These are phyloP conservation scores for Globisporangium rhizosaccharum DNA, from an alignment of 352 stramenopile species.

Conservation along the genomic window DNA sequence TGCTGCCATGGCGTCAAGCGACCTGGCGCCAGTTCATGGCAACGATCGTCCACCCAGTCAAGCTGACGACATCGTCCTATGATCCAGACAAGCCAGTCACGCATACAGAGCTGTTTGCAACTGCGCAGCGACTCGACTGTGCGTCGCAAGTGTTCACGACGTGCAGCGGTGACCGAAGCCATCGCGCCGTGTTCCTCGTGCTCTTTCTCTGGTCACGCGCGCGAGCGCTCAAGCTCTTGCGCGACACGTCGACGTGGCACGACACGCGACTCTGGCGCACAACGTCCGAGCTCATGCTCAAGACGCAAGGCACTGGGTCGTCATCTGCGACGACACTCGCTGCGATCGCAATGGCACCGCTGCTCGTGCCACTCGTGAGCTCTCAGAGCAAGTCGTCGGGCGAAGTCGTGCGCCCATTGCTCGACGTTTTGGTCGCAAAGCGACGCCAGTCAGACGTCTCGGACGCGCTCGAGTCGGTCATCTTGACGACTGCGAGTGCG, in stretches of 20 bases:
- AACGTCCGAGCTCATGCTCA: constrained; percentile 24
- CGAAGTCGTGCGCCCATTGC: constrained; percentile 30
- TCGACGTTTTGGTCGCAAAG: constrained; percentile 34
- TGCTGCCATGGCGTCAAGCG: not conserved
- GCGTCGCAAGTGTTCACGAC: constrained; percentile 18
- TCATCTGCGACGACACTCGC: constrained; percentile 15
- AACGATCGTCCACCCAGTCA: constrained; percentile 22
- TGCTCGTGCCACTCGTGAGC: constrained; percentile 40
- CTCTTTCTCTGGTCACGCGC: constrained; percentile 45
- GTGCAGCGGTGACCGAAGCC: constrained; percentile 10
- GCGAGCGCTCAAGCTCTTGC: constrained; percentile 21
- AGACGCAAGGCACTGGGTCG: constrained; percentile 12
- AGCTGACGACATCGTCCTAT: constrained; percentile 6
- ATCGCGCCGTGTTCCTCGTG: constrained; percentile 32
- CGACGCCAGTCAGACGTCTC: constrained; percentile 23
- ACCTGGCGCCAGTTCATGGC: constrained; percentile 15
- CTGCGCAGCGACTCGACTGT: constrained; percentile 3
- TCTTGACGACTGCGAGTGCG: constrained; percentile 27
- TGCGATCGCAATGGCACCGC: constrained; percentile 30
- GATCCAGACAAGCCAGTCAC: constrained; percentile 4
- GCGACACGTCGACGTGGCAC: constrained; percentile 29
- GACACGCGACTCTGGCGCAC: constrained; percentile 39
- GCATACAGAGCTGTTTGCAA: constrained; percentile 5
- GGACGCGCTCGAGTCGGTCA: constrained; percentile 16
- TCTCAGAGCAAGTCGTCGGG: constrained; percentile 24